These are phyloP conservation scores for Trichosporon ovoides DNA, from an alignment of 1,284 basidiomycete genomes.

Conservation along the genomic window DNA sequence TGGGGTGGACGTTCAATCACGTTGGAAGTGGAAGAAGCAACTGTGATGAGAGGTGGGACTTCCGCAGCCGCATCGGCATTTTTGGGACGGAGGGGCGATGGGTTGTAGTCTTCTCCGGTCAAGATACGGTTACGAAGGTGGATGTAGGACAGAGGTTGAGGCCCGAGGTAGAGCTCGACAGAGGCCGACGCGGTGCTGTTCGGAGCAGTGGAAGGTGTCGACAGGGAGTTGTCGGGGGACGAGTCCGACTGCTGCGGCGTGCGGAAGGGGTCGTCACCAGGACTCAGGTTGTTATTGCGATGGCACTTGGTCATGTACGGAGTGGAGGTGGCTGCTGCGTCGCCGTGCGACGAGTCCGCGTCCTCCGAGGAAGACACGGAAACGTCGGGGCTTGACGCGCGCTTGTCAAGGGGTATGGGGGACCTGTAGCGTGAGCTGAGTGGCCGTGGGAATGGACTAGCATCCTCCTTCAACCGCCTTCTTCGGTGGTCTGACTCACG, in stretches of 20 bases:
- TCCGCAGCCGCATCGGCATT: not conserved
- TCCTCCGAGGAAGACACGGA: not conserved
- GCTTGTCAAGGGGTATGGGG: not conserved
- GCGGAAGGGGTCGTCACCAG: constrained; percentile 10
- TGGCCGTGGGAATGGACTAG: no score
- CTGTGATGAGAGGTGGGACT: not conserved
- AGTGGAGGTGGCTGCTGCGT: constrained; percentile 9
- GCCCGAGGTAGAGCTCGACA: constrained; percentile 22
- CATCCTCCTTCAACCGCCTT: no score
- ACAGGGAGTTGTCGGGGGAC: constrained; percentile 13
- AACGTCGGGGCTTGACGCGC: constrained; percentile 8
- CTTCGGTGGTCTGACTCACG: not conserved
- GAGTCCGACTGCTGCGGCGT: constrained; percentile 14
- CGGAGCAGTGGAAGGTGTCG: constrained; percentile 11
- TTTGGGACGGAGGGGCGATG: constrained; percentile 7
- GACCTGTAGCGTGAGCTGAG: not conserved
- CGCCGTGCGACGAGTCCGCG: not conserved
- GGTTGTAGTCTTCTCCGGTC: constrained; percentile 6
- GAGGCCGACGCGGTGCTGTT: constrained; percentile 13
- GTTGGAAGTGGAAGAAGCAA: not conserved
- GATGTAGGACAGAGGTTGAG: constrained; percentile 22
- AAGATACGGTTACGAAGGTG: constrained; percentile 16
- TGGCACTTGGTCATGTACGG: constrained; percentile 9
- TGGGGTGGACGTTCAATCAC: not conserved
- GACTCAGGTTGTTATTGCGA: not conserved